These are phyloP conservation scores for Solanum chaucha DNA, from an alignment of 257 asterid species.

Conservation along the genomic window DNA sequence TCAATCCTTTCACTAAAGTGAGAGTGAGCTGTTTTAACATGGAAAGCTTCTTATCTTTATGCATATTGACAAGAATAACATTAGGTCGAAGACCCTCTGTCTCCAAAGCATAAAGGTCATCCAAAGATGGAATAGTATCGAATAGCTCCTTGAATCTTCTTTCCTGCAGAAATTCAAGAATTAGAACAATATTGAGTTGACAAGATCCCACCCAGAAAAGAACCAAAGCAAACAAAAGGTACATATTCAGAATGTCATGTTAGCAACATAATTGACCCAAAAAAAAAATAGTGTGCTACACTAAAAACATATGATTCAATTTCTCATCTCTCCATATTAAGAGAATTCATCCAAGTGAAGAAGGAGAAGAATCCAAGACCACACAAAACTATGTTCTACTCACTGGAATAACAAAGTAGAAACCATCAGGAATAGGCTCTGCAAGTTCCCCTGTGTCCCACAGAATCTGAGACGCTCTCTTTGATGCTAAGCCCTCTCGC, in stretches of 20 bases:
- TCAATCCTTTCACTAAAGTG: slow-evolving; percentile 70
- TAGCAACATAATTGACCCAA: neutral
- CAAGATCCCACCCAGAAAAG: neutral
- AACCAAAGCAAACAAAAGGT: neutral
- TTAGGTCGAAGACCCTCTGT: slow-evolving; percentile 71
- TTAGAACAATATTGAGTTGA: neutral
- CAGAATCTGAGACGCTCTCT: slow-evolving; percentile 61
- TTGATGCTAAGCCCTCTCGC: slow-evolving; percentile 32
- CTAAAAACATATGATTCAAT: neutral
- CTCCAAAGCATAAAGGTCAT: slow-evolving; percentile 65
- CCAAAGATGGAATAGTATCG: slow-evolving; percentile 70
- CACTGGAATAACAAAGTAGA: slow-evolving; percentile 79
- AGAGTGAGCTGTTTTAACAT: slow-evolving; percentile 81
- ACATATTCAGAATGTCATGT: neutral
- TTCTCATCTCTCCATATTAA: neutral
- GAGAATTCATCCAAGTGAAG: neutral
- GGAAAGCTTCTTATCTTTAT: slow-evolving; percentile 84
- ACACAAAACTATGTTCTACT: slow-evolving; percentile 6
- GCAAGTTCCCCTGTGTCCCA: slow-evolving; percentile 82
- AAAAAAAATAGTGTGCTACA: neutral
- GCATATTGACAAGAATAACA: slow-evolving; percentile 73
- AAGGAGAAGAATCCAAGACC: neutral
- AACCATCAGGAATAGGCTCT: slow-evolving; percentile 85
- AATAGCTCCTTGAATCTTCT: slow-evolving; percentile 88
- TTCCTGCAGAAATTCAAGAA: slow-evolving; percentile 51